These are phyloP conservation scores for Clarireedia sp. DNA, from an alignment of 2,329 filamentous ascomycete genomes.

Conservation along the genomic window DNA sequence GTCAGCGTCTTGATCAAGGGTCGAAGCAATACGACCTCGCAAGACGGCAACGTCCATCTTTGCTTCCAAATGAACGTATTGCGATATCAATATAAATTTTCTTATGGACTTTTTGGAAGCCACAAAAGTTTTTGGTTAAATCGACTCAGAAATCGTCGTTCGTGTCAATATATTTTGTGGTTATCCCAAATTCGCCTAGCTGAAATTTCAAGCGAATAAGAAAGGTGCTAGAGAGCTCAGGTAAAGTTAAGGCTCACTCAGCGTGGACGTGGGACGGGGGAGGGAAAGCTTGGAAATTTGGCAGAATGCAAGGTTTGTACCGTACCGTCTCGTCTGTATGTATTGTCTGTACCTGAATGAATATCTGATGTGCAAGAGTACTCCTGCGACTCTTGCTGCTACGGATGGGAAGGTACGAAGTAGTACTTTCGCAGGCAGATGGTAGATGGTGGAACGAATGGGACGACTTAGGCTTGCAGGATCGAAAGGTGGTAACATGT, in stretches of 20 bases:
- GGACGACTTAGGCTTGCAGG: background rate
- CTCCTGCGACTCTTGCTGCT: too few species aligned
- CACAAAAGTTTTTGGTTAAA: background rate
- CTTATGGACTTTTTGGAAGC: background rate
- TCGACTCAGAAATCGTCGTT: conserved; percentile 3
- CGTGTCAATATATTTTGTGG: conserved; percentile 11
- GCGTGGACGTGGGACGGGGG: too few species aligned
- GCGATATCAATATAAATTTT: background rate
- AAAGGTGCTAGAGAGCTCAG: background rate
- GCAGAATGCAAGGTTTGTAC: too few species aligned
- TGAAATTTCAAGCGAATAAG: conserved; percentile 9
- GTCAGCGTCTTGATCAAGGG: conserved; percentile 66
- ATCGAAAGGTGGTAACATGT: conserved; percentile 5
- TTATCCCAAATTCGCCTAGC: conserved; percentile 7
- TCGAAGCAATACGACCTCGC: conserved; percentile 69
- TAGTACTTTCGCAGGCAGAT: background rate
- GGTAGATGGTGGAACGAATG: background rate
- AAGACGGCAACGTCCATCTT: conserved; percentile 67
- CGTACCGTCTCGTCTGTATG: too few species aligned
- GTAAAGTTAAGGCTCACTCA: too few species aligned
- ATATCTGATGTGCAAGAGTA: too few species aligned
- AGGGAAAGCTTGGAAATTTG: too few species aligned
- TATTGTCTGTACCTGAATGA: too few species aligned
- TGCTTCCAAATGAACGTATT: conserved; percentile 10
- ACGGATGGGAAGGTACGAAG: background rate